Conservation (phyloP, 805 yeast species). For the Wickerhamiella lipophila region DNA sequence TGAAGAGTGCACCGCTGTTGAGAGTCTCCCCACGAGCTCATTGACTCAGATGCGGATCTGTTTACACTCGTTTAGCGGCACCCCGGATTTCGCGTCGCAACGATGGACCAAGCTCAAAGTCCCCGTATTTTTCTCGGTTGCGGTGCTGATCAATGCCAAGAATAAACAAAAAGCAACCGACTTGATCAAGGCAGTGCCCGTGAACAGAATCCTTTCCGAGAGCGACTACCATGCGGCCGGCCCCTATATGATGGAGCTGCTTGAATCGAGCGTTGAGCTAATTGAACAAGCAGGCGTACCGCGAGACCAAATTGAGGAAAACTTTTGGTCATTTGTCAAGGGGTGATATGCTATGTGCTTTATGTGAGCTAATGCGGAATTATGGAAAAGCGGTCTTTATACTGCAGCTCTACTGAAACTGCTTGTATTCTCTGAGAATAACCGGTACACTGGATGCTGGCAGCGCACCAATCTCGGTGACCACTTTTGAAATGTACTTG, state of each 20-base stretch:
- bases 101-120: constrained; percentile 20
- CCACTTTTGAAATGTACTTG: constrained; percentile 80
- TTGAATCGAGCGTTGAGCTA: constrained; percentile 10
- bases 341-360: not conserved
- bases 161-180: constrained; percentile 25
- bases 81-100: constrained; percentile 40
- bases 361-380: not conserved
- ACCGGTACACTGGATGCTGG: constrained; percentile 99
- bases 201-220: constrained; percentile 35
- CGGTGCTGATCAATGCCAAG: constrained; percentile 36
- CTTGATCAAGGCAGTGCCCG: constrained; percentile 29
- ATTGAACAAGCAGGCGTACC: constrained; percentile 3
- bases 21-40: constrained; percentile 21
- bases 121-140: constrained; percentile 40
- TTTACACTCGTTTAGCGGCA: constrained; percentile 80
- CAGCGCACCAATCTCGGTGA: constrained; percentile 89
- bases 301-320: not conserved
- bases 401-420: constrained; percentile 4
- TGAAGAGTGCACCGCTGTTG: constrained; percentile 30
- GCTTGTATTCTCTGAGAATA: constrained; percentile 69
- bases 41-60: constrained; percentile 32
- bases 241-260: constrained; percentile 15
- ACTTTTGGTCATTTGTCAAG: not conserved
- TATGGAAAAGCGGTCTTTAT: no score
- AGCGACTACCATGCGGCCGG: constrained; percentile 37